Conservation (phyloP, 2,329 filamentous ascomycete genomes). For the Fusarium nurragi region DNA sequence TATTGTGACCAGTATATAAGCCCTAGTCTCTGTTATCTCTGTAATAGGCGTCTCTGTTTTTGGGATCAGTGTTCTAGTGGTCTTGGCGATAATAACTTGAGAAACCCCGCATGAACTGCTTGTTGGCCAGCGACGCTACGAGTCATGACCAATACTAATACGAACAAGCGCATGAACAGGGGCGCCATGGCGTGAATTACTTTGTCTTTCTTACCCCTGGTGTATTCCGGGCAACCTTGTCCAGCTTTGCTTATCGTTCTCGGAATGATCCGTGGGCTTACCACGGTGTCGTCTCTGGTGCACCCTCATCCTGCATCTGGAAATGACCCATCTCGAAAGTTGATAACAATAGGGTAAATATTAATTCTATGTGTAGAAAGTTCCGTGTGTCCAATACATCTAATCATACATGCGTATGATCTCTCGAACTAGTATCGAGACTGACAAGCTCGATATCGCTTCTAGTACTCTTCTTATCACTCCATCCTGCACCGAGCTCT, state of each 20-base stretch:
- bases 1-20: no score
- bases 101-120: not conserved
- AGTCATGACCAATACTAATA: not conserved
- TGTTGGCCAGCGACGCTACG: not conserved
- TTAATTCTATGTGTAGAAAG: not conserved
- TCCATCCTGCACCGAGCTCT: constrained; percentile 16
- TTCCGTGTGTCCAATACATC: not conserved
- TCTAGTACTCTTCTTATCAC: constrained; percentile 25
- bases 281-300: no score
- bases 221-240: no score
- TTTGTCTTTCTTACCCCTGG: not conserved
- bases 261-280: no score
- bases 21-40: no score
- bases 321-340: not conserved
- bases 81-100: no score
- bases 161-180: not conserved
- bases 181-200: not conserved
- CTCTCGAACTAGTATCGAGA: constrained; percentile 2
- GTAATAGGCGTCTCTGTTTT: no score
- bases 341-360: not conserved
- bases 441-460: constrained; percentile 22
- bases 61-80: no score
- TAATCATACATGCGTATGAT: not conserved
- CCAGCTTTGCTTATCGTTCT: no score
- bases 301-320: not conserved